Evolutionary conservation across 306 rosid species (phyloP), one percentile per base, ranked within the genome.

Genomic region (Medicago ruthenica): DNA sequence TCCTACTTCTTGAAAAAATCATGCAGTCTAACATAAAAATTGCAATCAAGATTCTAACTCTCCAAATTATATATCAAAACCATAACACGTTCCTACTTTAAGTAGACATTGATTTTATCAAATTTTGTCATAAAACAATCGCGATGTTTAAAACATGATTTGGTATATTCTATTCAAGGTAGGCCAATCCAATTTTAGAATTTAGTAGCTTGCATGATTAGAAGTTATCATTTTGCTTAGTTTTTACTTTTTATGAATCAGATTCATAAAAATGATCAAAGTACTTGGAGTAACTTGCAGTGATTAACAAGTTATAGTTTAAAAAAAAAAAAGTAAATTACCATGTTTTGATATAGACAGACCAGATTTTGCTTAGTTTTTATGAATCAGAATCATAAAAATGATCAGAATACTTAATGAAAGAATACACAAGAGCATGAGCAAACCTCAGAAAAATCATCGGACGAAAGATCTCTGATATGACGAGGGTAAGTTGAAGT

Each of bases 401-500:
- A 12, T 2, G 17, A 60, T 24, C 67, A 31, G 67, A 61, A 34
- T 63, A 39, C 41, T 14, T 36, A 1, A 67, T 14, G 47, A 67
- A 41, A 62, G 75, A 68, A 70, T 41, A 51, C 27, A 24, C 42
- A 9, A 74, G 80, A 83, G 71, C 20, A 40, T 3, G 68, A 34
- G 73, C 80, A 47, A 63, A 95, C 97, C 99, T 89, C 96, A 68
- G 96, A 78, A 57, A 84, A 79, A 67, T 84, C 90, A 66, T 89
- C 95, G 9, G 97, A 86, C 27, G 96, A 87, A 72, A 91, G 87
- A 80, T 85, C 89, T 67, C 85, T 87, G 80, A 80, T 79, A 70
- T 86, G 90, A 41, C 88, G 91, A 85, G 79, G 82, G 85, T 82
- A 86, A 60, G 90, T 73, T 60, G 80, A 55, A 41, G 81, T 70